Evolutionary conservation across 2,329 filamentous ascomycete genomes (phyloP).

Genomic region (Verticillium zaregamsianum): DNA sequence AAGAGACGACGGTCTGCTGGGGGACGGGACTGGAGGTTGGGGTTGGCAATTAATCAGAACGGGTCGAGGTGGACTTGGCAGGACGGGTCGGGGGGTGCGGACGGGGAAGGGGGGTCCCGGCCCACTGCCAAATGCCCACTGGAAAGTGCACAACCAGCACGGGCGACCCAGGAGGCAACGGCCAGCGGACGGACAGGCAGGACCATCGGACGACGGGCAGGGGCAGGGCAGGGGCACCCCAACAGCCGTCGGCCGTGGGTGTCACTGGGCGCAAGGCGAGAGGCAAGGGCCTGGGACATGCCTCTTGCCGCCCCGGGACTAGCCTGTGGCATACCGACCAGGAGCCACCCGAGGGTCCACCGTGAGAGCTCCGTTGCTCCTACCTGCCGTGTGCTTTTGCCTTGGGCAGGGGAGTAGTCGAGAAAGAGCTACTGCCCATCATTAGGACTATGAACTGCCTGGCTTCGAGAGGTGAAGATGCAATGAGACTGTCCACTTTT

Average conservation of each 20-base stretch:
- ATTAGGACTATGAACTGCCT: neutral
- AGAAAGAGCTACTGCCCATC: neutral
- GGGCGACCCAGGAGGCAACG: neutral
- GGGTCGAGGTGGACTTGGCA: neutral
- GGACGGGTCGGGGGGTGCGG: neutral
- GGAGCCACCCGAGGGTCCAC: neutral
- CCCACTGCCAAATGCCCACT: neutral
- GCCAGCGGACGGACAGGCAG: neutral
- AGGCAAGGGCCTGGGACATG: neutral
- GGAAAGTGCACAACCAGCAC: neutral
- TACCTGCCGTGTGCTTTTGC: neutral
- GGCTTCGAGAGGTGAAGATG: no score
- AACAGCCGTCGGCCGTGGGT: neutral
- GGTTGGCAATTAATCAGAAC: neutral
- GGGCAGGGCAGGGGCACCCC: neutral
- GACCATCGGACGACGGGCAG: neutral
- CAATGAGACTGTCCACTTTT: no score
- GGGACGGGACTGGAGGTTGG: neutral
- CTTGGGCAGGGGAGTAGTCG: neutral
- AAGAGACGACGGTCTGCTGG: neutral
- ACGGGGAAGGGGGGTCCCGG: neutral
- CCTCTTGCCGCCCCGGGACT: neutral
- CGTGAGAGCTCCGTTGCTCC: neutral
- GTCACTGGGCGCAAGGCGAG: neutral
- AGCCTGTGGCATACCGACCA: neutral